Evolutionary conservation across 345 rosid genomes (phyloP).

Genomic region (Kandelia obovata): DNA sequence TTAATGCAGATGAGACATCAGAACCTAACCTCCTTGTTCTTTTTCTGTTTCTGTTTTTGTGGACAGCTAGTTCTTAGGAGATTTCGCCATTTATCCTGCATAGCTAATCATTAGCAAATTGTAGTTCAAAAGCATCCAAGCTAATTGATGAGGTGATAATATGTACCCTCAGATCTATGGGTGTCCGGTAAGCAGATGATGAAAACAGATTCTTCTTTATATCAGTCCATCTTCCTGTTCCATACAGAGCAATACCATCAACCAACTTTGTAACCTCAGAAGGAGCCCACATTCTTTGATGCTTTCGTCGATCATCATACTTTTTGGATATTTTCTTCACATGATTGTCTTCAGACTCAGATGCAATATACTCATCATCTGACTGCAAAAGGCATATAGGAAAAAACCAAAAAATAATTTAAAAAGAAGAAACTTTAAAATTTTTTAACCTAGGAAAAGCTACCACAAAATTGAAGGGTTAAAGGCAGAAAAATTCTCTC

Average conservation of each 20-base stretch:
- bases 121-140: neutral
- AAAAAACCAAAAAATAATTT: neutral
- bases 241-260: conserved; percentile 80
- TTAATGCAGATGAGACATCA: conserved; percentile 3
- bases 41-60: conserved; percentile 22
- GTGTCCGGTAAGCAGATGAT: conserved; percentile 68
- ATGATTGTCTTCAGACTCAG: conserved; percentile 59
- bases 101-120: conserved; percentile 7
- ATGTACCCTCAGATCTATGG: conserved; percentile 85
- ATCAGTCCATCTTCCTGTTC: conserved; percentile 93
- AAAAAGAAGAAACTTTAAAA: neutral
- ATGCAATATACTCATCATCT: conserved; percentile 40
- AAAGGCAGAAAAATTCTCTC: neutral
- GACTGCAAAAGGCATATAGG: conserved; percentile 37
- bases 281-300: conserved; percentile 84
- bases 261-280: conserved; percentile 70
- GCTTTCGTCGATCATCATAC: conserved; percentile 67
- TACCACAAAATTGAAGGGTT: neutral
- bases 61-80: conserved; percentile 62
- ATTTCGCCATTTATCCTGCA: conserved; percentile 96
- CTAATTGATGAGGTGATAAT: conserved; percentile 7
- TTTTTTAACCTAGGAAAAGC: neutral
- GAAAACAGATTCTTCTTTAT: conserved; percentile 67
- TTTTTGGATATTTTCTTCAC: conserved; percentile 36
- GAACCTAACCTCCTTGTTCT: conserved; percentile 47